These are phyloP conservation scores for Plenodomus biglobosus DNA, from an alignment of 2,329 filamentous ascomycete species.

Conservation along the genomic window DNA sequence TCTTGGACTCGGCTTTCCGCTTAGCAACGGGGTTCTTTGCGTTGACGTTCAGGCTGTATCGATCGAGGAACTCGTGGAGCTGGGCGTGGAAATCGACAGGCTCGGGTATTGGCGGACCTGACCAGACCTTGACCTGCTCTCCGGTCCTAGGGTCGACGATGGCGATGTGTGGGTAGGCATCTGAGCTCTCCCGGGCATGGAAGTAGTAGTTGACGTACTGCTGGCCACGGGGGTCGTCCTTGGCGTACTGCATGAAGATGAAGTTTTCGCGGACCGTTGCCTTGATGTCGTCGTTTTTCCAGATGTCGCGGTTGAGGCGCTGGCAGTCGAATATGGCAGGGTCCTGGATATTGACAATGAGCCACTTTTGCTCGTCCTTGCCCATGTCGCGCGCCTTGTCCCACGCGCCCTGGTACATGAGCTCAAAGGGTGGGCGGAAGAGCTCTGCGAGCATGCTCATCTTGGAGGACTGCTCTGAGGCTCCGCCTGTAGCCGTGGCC, in stretches of 20 bases:
- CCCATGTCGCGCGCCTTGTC: conserved; percentile 82
- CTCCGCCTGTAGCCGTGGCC: conserved; percentile 64
- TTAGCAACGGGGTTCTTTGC: conserved; percentile 92
- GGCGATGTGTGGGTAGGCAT: conserved; percentile 92
- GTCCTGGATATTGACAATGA: conserved; percentile 94
- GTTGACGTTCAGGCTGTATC: conserved; percentile 84
- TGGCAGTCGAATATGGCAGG: conserved; percentile 93
- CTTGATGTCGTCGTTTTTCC: conserved; percentile 81
- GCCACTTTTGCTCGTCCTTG: conserved; percentile 88
- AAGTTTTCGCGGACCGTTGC: conserved; percentile 90
- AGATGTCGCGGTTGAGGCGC: conserved; percentile 88
- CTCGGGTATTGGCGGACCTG: conserved; percentile 74
- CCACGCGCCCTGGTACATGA: conserved; percentile 80
- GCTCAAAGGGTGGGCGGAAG: conserved; percentile 86
- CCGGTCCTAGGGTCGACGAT: conserved; percentile 95
- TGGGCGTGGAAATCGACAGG: conserved; percentile 84
- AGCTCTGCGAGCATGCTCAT: conserved; percentile 82
- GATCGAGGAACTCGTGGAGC: conserved; percentile 92
- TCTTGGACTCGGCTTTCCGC: conserved; percentile 69
- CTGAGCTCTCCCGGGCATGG: conserved; percentile 72
- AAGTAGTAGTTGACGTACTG: conserved; percentile 94
- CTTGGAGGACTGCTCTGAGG: conserved; percentile 67
- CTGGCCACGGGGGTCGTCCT: conserved; percentile 74
- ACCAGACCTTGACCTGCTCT: conserved; percentile 97
- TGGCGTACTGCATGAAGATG: conserved; percentile 91